These are phyloP conservation scores for Microglena sp. DNA, from an alignment of 139 green algal genomes.

Conservation along the genomic window DNA sequence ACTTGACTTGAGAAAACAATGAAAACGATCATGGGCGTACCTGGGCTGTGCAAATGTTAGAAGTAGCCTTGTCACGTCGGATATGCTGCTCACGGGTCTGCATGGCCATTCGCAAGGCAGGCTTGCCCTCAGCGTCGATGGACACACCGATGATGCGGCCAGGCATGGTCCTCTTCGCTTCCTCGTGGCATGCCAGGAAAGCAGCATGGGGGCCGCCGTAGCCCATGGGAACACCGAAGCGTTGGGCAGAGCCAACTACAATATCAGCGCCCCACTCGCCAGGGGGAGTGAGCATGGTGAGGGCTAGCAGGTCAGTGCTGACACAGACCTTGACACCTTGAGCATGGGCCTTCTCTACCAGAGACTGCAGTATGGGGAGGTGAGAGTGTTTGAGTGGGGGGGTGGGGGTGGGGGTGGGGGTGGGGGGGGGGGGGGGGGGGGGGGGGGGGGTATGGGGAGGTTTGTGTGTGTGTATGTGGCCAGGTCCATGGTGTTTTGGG, in stretches of 20 bases:
- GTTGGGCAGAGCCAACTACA: constrained; percentile 88
- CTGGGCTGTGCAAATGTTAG: constrained; percentile 98
- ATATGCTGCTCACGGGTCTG: constrained; percentile 99
- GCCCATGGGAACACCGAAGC: constrained; percentile 80
- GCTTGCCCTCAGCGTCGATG: constrained; percentile 77
- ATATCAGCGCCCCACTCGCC: constrained; percentile 98
- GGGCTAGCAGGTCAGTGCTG: constrained; percentile 92
- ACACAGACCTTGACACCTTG: constrained; percentile 71
- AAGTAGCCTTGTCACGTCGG: constrained; percentile 98
- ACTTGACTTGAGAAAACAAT: too few species aligned
- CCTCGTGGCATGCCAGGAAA: constrained; percentile 88
- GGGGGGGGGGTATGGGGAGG: too few species aligned
- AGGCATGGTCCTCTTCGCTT: constrained; percentile 73
- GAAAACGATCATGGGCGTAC: constrained; percentile 28
- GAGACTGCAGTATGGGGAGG: not conserved
- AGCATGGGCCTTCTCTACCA: constrained; percentile 47
- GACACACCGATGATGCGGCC: constrained; percentile 94
- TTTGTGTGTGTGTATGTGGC: too few species aligned
- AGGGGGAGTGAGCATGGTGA: constrained; percentile 86
- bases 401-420: too few species aligned
- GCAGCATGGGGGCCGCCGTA: constrained; percentile 97
- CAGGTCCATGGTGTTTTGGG: too few species aligned
- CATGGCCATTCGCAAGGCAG: constrained; percentile 97
- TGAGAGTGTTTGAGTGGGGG: too few species aligned
- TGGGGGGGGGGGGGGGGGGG: too few species aligned